Conservation (phyloP, 176 grass and related monocot species). For the Puya raimondii region DNA sequence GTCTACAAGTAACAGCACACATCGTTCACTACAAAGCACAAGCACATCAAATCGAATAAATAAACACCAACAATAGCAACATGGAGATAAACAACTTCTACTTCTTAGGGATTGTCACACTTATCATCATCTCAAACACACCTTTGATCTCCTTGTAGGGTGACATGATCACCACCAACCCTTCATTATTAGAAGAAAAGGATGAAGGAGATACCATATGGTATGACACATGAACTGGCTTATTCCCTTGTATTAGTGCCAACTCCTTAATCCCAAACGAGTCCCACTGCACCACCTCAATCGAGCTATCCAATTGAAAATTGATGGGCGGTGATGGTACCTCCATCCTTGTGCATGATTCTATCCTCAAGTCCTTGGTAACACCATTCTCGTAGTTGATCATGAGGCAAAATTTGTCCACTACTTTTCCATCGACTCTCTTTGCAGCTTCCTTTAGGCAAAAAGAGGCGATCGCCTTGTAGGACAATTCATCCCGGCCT, state of each 20-base stretch:
- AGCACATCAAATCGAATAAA: neutral
- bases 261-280: conserved; percentile 58
- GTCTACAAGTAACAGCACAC: no score
- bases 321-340: neutral
- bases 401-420: conserved; percentile 27
- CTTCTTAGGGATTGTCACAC: conserved; percentile 28
- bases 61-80: neutral
- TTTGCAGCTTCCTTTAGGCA: conserved; percentile 27
- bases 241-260: conserved; percentile 32
- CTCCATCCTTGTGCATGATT: conserved; percentile 12
- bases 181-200: conserved; percentile 11
- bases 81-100: neutral
- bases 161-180: conserved; percentile 43
- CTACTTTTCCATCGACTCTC: neutral
- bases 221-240: conserved; percentile 49
- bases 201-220: conserved; percentile 19
- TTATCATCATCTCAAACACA: conserved; percentile 21
- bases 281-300: conserved; percentile 28
- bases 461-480: conserved; percentile 26
- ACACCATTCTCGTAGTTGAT: neutral
- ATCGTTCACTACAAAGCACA: no score
- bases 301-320: neutral
- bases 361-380: conserved; percentile 20
- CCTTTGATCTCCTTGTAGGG: conserved; percentile 9
- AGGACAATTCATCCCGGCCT: neutral